Evolutionary conservation across 179 eudicot genomes (phyloP), one percentile per base, ranked within the genome.

Genomic region (Drosera spatulata): DNA sequence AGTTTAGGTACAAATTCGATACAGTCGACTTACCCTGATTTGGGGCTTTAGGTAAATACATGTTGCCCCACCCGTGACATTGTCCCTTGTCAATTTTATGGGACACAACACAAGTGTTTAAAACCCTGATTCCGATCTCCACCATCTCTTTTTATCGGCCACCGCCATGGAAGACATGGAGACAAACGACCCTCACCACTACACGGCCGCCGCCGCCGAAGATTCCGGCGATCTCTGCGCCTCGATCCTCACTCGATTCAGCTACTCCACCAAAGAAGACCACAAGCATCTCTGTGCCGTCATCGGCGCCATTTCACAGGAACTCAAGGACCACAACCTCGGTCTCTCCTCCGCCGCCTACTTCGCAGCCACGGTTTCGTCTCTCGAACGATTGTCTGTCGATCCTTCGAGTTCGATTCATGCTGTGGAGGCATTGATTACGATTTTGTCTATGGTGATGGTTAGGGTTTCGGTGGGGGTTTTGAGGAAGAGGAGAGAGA

Each of bases 281-380:
- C 85, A 89, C 75, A 83, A 70, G 7, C 87, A 80, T 62, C 56
- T 89, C 6, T 87, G 95, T 70, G 61, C 78, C 4, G 71, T 74
- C 13, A 64, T 82, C 41, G 97, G 93, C 12, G 81, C 87, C 52
- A 88, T 84, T 68, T 76, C 89, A 0, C 96, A 91, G 53, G 84
- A 66, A 53, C 85, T 91, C 33, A 82, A 61, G 40, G 98, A 88
- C 66, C 78, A 77, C 7, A 69, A 62, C 57, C 75, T 75, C 38
- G 66, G 85, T 51, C 79, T 82, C 51, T 70, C 88, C 4, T 71
- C 82, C 13, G 40, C 82, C 58, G 75, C 95, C 4, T 91, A 84
- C 68, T 76, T 91, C 53, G 95, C 83, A 53, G 84, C 98, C 71
- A 79, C 88, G 3, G 53, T 75, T 50, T 69, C 89, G 37, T 79